Evolutionary conservation across 768 basidiomycete species (phyloP).

Genomic region (Amanita exitialis): DNA sequence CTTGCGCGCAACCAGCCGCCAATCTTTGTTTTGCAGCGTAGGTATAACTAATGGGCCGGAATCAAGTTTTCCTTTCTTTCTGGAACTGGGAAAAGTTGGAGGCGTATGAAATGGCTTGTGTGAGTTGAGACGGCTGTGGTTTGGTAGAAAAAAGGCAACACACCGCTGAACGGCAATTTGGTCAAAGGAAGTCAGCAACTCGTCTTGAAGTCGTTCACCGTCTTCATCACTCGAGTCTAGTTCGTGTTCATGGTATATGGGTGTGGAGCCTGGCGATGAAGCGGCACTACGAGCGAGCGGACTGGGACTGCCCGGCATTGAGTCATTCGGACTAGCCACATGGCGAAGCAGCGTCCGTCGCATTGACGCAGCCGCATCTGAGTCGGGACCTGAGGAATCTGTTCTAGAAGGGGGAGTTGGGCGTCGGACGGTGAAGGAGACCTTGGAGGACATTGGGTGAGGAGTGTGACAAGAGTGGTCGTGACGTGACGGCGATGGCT

Average conservation of each 20-base stretch:
- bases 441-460: slow-evolving; percentile 19
- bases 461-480: neutral
- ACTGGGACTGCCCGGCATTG: slow-evolving; percentile 47
- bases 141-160: slow-evolving; percentile 28
- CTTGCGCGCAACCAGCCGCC: slow-evolving; percentile 72
- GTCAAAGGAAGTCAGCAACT: slow-evolving; percentile 65
- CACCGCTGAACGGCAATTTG: slow-evolving; percentile 78
- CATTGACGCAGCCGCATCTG: slow-evolving; percentile 46
- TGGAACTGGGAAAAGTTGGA: slow-evolving; percentile 24
- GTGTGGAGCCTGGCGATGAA: slow-evolving; percentile 31
- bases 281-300: slow-evolving; percentile 42
- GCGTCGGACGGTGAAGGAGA: slow-evolving; percentile 81
- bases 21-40: slow-evolving; percentile 79
- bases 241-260: slow-evolving; percentile 17
- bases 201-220: slow-evolving; percentile 43
- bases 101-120: slow-evolving; percentile 33
- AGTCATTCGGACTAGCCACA: slow-evolving; percentile 26
- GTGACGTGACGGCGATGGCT: slow-evolving; percentile 4
- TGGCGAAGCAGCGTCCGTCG: slow-evolving; percentile 53
- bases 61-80: slow-evolving; percentile 33
- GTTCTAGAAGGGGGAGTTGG: slow-evolving; percentile 63
- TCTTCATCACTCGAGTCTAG: slow-evolving; percentile 55
- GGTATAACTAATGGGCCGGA: slow-evolving; percentile 77
- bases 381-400: slow-evolving; percentile 54
- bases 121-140: slow-evolving; percentile 6